Conservation (phyloP, 768 basidiomycete species). For the Amanita rimosa region DNA sequence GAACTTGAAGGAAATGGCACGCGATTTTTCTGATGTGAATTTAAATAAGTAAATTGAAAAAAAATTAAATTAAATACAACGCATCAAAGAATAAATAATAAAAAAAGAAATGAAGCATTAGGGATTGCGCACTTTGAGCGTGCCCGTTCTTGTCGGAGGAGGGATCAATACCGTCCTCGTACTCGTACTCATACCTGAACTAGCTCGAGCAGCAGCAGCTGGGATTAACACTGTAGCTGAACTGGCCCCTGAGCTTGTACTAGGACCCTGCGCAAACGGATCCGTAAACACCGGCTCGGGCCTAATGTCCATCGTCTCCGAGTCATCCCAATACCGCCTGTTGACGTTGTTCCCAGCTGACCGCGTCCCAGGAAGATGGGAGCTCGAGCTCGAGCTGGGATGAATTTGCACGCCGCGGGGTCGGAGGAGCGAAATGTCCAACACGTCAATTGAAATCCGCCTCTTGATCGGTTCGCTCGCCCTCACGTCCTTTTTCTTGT, state of each 20-base stretch:
- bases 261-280: no score
- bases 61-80: no score
- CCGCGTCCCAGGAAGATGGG: no score
- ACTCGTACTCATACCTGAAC: no score
- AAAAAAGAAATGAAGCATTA: background rate
- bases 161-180: background rate
- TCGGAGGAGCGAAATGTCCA: background rate
- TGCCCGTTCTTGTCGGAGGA: background rate
- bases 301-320: background rate
- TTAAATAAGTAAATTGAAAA: no score
- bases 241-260: no score
- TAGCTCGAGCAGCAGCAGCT: background rate
- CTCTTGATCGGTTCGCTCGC: background rate
- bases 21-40: no score
- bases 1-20: no score
- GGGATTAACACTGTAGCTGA: background rate
- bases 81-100: background rate
- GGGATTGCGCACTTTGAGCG: conserved; percentile 7
- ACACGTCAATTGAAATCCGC: background rate
- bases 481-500: background rate
- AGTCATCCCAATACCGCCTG: background rate
- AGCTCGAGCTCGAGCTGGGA: background rate
- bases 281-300: background rate
- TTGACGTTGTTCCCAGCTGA: background rate
- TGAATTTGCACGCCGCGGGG: background rate